Conservation (phyloP, 106 monocot species). For the Alisma plantagoaquatica region DNA sequence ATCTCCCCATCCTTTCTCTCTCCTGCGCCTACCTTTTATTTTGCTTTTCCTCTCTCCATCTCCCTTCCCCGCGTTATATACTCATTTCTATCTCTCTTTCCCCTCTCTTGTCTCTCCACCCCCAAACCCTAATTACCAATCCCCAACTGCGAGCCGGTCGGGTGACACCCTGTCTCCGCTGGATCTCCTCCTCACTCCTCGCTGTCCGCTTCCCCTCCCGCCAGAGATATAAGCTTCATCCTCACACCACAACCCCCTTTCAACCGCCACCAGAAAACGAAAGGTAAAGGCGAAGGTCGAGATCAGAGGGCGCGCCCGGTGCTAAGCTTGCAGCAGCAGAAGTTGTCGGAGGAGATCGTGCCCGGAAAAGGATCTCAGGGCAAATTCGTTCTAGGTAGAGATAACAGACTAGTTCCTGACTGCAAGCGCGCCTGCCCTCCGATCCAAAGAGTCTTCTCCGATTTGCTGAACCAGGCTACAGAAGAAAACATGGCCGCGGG, state of each 20-base stretch:
- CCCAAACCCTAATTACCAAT: slow-evolving; percentile 5
- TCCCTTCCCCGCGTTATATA: neutral
- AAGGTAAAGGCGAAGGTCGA: neutral
- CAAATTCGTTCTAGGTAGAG: too few relatives aligned
- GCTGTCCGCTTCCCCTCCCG: neutral
- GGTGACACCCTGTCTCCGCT: neutral
- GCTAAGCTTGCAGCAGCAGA: neutral
- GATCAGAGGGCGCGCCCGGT: neutral
- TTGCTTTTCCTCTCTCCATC: slow-evolving; percentile 1
- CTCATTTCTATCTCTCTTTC: too few relatives aligned
- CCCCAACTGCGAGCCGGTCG: neutral
- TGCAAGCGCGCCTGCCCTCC: too few relatives aligned
- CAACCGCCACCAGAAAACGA: too few relatives aligned
- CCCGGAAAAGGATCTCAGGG: slow-evolving; percentile 49
- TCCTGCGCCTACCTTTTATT: slow-evolving; percentile 2
- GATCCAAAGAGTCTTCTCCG: too few relatives aligned
- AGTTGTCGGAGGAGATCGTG: neutral
- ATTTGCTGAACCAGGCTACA: too few relatives aligned
- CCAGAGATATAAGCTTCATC: too few relatives aligned
- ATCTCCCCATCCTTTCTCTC: neutral
- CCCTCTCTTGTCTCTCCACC: too few relatives aligned
- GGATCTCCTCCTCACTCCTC: neutral
- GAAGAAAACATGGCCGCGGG: slow-evolving; percentile 23
- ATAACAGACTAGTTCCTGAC: too few relatives aligned
- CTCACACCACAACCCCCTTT: too few relatives aligned